Percentiles rank a stretch among this genome's conserved stretches.
phyloP scores from a whole-genome alignment of 306 rosid genomes.

The Trichosanthes cucumerina region DNA sequence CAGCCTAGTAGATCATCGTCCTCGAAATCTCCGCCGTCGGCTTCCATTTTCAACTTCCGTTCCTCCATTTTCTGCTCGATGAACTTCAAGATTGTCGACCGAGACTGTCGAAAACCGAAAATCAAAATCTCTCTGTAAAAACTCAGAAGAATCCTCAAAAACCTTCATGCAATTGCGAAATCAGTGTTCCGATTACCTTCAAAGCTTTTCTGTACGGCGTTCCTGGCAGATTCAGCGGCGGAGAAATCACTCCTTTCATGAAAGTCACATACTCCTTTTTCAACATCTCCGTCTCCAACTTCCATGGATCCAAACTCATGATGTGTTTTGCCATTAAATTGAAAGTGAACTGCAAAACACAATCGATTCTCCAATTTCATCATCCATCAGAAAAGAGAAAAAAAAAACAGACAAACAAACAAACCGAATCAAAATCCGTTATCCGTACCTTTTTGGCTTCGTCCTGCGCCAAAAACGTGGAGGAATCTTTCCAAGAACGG shows the following conservation, averaged over 20 bases:
- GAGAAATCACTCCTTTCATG: slow-evolving; percentile 90
- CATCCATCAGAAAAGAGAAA: not conserved
- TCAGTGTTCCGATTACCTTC: slow-evolving; percentile 34
- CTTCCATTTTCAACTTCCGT: slow-evolving; percentile 25
- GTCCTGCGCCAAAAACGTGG: slow-evolving; percentile 71
- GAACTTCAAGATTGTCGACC: slow-evolving; percentile 69
- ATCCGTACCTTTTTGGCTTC: slow-evolving; percentile 73
- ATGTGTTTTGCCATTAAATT: slow-evolving; percentile 90
- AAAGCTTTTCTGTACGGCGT: slow-evolving; percentile 82
- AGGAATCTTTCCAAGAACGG: slow-evolving; percentile 47
- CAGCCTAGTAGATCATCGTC: slow-evolving; percentile 86
- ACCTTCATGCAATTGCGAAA: not conserved
- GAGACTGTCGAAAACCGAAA: slow-evolving; percentile 34
- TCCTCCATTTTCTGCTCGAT: slow-evolving; percentile 72
- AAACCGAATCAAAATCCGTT: not conserved
- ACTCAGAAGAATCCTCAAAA: not conserved
- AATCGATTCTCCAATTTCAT: not conserved
- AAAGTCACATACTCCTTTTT: slow-evolving; percentile 79
- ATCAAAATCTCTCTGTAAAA: not conserved
- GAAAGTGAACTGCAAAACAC: slow-evolving; percentile 64
- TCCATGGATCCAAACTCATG: slow-evolving; percentile 87
- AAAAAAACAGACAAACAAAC: not conserved
- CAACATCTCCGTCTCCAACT: slow-evolving; percentile 66
- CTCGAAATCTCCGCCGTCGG: slow-evolving; percentile 27
- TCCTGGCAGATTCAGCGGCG: slow-evolving; percentile 88